phyloP scores from a whole-genome alignment of 768 basidiomycete species.

The Clitopilus passeckerianus region DNA sequence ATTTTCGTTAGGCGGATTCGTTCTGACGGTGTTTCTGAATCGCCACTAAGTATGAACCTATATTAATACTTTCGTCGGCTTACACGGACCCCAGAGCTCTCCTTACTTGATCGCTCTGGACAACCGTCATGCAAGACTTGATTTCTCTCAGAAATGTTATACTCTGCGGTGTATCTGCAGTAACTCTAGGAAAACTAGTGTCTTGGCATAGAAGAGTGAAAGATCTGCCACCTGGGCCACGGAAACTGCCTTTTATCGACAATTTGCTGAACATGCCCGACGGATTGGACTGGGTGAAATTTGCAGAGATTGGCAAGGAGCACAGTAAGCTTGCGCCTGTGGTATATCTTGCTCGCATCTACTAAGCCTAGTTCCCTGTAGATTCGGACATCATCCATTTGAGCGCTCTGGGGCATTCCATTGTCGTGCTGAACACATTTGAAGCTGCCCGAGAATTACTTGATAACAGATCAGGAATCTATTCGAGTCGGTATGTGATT shows the following conservation, averaged over 20 bases:
- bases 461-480: conserved; percentile 14
- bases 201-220: not conserved
- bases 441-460: conserved; percentile 17
- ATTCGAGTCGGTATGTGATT: conserved; percentile 12
- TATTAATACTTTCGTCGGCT: no score
- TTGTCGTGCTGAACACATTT: conserved; percentile 17
- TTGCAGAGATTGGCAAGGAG: not conserved
- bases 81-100: no score
- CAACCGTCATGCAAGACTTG: no score
- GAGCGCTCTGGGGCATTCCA: conserved; percentile 11
- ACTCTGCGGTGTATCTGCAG: no score
- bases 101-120: no score
- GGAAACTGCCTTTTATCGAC: not conserved
- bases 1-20: no score
- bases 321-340: not conserved
- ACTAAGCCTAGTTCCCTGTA: not conserved
- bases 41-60: no score
- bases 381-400: conserved; percentile 19
- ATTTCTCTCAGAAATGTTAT: no score
- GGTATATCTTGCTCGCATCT: not conserved
- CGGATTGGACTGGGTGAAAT: not conserved
- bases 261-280: not conserved
- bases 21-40: no score
- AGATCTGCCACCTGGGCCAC: not conserved
- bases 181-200: not conserved